These are phyloP conservation scores for Balansia obtecta DNA, from an alignment of 2,329 filamentous ascomycete species.

Conservation along the genomic window DNA sequence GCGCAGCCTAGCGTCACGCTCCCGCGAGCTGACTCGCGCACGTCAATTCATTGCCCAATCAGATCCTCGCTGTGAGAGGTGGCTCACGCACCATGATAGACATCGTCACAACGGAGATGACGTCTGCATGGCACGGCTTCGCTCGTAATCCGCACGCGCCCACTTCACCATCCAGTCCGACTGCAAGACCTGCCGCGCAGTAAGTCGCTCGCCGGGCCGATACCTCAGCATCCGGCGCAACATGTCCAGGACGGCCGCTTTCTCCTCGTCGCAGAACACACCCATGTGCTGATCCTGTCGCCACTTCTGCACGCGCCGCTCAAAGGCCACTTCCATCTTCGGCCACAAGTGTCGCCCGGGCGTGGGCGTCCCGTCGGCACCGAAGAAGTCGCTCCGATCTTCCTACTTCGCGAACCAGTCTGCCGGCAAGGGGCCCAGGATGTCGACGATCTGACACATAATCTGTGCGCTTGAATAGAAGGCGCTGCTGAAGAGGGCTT, in stretches of 20 bases:
- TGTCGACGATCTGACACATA: too few relatives aligned
- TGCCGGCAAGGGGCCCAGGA: too few relatives aligned
- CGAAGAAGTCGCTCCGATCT: not conserved
- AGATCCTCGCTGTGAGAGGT: too few relatives aligned
- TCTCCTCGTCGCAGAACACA: slow-evolving; percentile 3
- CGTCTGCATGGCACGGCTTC: too few relatives aligned
- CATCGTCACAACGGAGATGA: too few relatives aligned
- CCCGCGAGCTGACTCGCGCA: too few relatives aligned
- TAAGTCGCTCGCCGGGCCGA: slow-evolving; percentile 4
- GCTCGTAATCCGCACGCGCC: slow-evolving; percentile 12
- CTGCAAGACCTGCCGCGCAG: slow-evolving; percentile 4
- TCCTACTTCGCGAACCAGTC: slow-evolving; percentile 6
- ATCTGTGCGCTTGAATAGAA: too few relatives aligned
- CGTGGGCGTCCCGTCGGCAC: not conserved
- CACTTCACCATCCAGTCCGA: slow-evolving; percentile 8
- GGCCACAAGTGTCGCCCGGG: slow-evolving; percentile 1
- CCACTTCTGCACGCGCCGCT: slow-evolving; percentile 5
- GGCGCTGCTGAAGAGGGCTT: too few relatives aligned
- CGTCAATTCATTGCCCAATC: too few relatives aligned
- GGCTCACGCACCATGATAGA: too few relatives aligned
- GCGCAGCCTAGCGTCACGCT: too few relatives aligned
- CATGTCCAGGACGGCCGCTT: slow-evolving; percentile 5
- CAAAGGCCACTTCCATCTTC: not conserved
- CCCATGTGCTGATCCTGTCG: slow-evolving; percentile 3
- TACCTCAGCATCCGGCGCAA: slow-evolving; percentile 5